phyloP scores from a whole-genome alignment of 2,329 filamentous ascomycete species.

The Aureobasidium pullulans region DNA sequence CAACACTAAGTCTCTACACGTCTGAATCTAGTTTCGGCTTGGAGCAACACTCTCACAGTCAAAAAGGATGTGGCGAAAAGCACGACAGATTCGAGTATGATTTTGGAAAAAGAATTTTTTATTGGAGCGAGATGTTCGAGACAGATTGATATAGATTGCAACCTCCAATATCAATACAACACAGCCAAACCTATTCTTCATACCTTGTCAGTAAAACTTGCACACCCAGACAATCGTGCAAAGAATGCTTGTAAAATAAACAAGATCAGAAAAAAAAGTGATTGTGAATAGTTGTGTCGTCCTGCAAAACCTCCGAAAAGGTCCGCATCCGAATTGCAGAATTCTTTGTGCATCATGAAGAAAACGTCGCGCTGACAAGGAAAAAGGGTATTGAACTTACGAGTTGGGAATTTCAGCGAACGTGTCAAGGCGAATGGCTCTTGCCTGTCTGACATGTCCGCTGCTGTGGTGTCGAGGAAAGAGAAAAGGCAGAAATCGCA shows the following conservation, averaged over 20 bases:
- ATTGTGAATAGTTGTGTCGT: constrained; percentile 13
- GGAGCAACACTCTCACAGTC: no score
- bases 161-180: background rate
- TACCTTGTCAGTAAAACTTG: background rate
- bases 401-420: background rate
- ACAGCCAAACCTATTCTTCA: background rate
- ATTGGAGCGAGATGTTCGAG: no score
- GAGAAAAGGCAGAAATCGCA: background rate
- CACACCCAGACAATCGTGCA: background rate
- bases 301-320: constrained; percentile 2
- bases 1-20: background rate
- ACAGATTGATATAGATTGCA: no score
- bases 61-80: no score
- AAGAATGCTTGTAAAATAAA: background rate
- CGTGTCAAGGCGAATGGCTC: background rate
- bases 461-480: background rate
- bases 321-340: constrained; percentile 11
- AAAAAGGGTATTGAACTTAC: background rate
- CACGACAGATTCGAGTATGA: no score
- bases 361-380: no score
- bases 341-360: constrained; percentile 12
- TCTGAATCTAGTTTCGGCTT: background rate
- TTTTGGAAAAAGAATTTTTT: no score
- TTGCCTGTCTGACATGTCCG: background rate
- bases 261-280: constrained; percentile 3